Evolutionary conservation across 2,329 filamentous ascomycete genomes (phyloP), one percentile per base, ranked within the genome.

Genomic region (Talaromyces marneffei): DNA sequence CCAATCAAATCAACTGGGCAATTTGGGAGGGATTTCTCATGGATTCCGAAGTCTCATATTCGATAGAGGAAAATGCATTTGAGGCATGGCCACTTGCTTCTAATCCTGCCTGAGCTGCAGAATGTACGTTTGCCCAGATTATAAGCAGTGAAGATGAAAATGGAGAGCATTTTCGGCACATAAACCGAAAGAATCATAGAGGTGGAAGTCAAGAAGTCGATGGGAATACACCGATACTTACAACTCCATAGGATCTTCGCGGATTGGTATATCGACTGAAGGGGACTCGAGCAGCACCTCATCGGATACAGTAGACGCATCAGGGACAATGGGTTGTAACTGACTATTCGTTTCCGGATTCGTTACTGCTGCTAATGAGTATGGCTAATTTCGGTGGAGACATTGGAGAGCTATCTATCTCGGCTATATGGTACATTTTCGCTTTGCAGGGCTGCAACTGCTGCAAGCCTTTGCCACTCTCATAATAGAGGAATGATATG

Each of bases 381-480:
- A 59, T 52, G 46, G 9, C 33, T 53, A 44, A 6, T 59, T 53
- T 40, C 44, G 57, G n/a, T 39, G 18, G 25, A 52, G 31, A 37
- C 57, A 42, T 37, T 52, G 57, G 14, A 33, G 33, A 48, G 44
- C 46, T 48, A 48, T 39, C 33, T 29, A 48, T 40, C 44, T 33
- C 39, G 44, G 42, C 57, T 52, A 44, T 52, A 44, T 14, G 27
- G 33, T 52, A 33, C 57, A 59, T 59, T 37, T 53, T 27, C 46
- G 46, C 35, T 59, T 42, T 59, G 42, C 46, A 33, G 57, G 10
- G 23, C 57, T 50, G 33, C 57, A 59, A 23, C 53, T 35, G 25
- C 29, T 59, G 33, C 46, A 59, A 20, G 57, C 31, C 46, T 53
- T 59, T 59, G 57, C 57, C 25, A 40, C 35, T 29, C 57, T 52